Evolutionary conservation across 202 grass and related monocot genomes (phyloP), one percentile per base, ranked within the genome.

Genomic region (Carex arenaria): DNA sequence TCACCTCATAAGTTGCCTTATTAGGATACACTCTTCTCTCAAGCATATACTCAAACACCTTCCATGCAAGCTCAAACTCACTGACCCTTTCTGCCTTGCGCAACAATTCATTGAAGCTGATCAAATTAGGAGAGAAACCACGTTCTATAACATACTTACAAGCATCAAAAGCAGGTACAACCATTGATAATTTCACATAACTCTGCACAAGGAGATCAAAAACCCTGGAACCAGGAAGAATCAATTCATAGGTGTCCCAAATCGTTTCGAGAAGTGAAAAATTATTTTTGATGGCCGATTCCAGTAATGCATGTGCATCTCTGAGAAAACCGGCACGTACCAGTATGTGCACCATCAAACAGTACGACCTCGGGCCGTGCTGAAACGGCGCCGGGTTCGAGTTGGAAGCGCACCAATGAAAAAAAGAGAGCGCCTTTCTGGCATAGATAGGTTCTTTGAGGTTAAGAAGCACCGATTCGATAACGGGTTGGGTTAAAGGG

Each of bases 1-100:
- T 86, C 47, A 89, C 79, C 84, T 98, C 88, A 1, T 88, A 69
- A 14, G 92, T 93, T 61, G 74, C 56, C 80, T 91, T 86, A 84
- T 94, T 90, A n/a, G 90, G 92, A 61, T 91, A 93, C n/a, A 93
- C 61, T 34, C 92, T 89, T 86, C 84, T 94, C 1, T 85, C 87
- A 22, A 92, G 84, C 95, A 98, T 98, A 89, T 85, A 84, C 89
- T 94, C 92, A 86, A 98, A 91, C 89, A 94, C 90, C 87, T 93
- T 86, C 95, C 92, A 98, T 30, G 92, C 92, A 65, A 89, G 74
- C 7, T 64, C 53, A 84, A 88, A 88, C 68, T 72, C 66, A 77
- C 61, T 74, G n/a, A 82, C 42, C 26, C 83, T 85, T 67, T 86
- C 85, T 0, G 89, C 84, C 0, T 86, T 87, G 6, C 84, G 82